Conservation (phyloP, 2,329 filamentous ascomycete genomes). For the Phaeoacremonium minimum region DNA sequence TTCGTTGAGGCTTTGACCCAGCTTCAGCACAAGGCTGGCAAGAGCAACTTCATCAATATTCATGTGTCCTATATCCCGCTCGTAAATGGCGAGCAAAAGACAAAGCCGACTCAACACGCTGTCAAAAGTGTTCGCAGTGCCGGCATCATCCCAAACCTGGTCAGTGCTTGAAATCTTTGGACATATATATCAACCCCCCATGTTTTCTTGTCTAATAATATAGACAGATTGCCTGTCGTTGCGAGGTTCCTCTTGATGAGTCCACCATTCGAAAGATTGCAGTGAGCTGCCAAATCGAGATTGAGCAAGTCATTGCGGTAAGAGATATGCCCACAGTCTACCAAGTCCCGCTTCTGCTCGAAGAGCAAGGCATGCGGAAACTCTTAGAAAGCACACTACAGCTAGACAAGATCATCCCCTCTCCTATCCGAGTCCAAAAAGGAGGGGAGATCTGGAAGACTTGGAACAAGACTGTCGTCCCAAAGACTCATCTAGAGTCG, state of each 20-base stretch:
- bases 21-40: constrained; percentile 66
- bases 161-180: no score
- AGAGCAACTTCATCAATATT: constrained; percentile 81
- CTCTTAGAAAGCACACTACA: constrained; percentile 63
- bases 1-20: constrained; percentile 86
- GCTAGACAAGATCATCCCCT: constrained; percentile 52
- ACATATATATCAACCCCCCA: no score
- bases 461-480: constrained; percentile 70
- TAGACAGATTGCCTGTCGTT: constrained; percentile 87
- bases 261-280: constrained; percentile 83
- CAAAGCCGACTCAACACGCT: constrained; percentile 91
- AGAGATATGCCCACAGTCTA: constrained; percentile 88
- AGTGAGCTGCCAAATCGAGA: constrained; percentile 80
- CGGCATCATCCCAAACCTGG: constrained; percentile 68
- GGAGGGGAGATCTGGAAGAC: constrained; percentile 70
- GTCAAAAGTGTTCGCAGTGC: constrained; percentile 80
- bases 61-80: constrained; percentile 86
- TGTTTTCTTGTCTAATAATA: no score
- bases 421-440: constrained; percentile 50
- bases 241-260: constrained; percentile 69
- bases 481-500: constrained; percentile 62
- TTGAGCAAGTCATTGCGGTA: constrained; percentile 83
- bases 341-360: constrained; percentile 88
- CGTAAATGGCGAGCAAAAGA: constrained; percentile 73
- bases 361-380: constrained; percentile 70